phyloP scores from a whole-genome alignment of 2,329 filamentous ascomycete genomes.

The Aphanoascus verrucosus region DNA sequence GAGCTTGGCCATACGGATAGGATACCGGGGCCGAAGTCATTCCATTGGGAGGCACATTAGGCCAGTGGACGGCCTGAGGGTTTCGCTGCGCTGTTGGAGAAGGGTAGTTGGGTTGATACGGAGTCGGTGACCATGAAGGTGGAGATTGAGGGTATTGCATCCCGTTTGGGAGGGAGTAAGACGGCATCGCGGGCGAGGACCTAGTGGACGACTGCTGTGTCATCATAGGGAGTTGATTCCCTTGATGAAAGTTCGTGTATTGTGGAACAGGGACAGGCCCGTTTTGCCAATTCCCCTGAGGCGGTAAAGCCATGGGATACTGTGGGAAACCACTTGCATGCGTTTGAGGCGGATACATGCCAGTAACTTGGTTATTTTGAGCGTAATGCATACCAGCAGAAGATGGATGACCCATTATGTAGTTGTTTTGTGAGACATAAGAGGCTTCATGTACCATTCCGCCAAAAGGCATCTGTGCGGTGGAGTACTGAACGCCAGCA shows the following conservation, averaged over 20 bases:
- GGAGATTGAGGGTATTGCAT: constrained; percentile 25
- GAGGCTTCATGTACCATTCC: constrained; percentile 24
- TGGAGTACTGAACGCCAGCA: constrained; percentile 30
- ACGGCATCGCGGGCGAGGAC: constrained; percentile 31
- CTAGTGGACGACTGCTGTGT: constrained; percentile 28
- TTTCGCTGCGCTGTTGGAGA: constrained; percentile 22
- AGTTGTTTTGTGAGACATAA: constrained; percentile 25
- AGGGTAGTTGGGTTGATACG: constrained; percentile 21
- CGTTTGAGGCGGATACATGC: constrained; percentile 27
- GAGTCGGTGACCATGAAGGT: constrained; percentile 26
- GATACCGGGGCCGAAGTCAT: constrained; percentile 36
- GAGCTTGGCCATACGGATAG: constrained; percentile 72
- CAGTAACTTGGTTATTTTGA: constrained; percentile 22
- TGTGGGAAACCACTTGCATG: constrained; percentile 24
- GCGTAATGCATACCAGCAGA: constrained; percentile 18
- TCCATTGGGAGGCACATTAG: constrained; percentile 28
- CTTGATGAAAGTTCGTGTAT: constrained; percentile 30
- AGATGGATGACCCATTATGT: constrained; percentile 24
- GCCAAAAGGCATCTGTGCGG: constrained; percentile 23
- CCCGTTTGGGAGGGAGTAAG: constrained; percentile 26
- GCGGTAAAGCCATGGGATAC: constrained; percentile 28
- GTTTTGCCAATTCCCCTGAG: constrained; percentile 29
- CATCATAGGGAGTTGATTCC: constrained; percentile 31
- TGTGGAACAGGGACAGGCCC: constrained; percentile 23
- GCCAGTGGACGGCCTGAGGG: constrained; percentile 29